These are phyloP conservation scores for Calophaca sinica DNA, from an alignment of 306 rosid genomes.

Conservation along the genomic window DNA sequence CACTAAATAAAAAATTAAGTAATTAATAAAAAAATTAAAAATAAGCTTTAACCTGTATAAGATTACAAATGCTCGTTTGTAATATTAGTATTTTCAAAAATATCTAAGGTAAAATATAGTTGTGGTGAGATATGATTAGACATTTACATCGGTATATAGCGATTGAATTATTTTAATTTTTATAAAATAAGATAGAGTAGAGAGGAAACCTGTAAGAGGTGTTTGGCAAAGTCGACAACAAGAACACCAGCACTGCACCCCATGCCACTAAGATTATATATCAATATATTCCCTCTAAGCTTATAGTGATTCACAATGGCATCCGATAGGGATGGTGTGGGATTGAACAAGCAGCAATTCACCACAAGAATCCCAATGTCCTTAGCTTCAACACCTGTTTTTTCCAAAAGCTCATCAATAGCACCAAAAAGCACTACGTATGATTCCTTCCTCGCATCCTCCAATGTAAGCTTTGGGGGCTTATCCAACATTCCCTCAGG, in stretches of 20 bases:
- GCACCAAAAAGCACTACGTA: conserved; percentile 45
- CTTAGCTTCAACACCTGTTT: conserved; percentile 43
- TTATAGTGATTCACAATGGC: conserved; percentile 49
- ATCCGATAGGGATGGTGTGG: conserved; percentile 43
- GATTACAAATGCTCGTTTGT: too few species aligned
- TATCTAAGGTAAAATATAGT: too few species aligned
- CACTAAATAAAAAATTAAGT: too few species aligned
- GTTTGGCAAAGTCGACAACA: conserved; percentile 52
- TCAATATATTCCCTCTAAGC: conserved; percentile 48
- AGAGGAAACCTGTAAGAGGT: conserved; percentile 40
- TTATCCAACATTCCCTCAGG: conserved; percentile 35
- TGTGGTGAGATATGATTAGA: too few species aligned
- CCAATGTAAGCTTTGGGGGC: conserved; percentile 25
- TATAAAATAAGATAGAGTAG: background rate
- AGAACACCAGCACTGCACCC: conserved; percentile 59
- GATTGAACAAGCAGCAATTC: conserved; percentile 49
- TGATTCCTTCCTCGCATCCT: conserved; percentile 43
- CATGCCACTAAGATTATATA: conserved; percentile 54
- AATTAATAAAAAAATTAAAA: too few species aligned
- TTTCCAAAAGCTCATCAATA: conserved; percentile 48
- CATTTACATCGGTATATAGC: too few species aligned
- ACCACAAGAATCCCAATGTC: conserved; percentile 54
- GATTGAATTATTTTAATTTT: too few species aligned
- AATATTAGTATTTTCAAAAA: too few species aligned
- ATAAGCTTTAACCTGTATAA: too few species aligned